These are phyloP conservation scores for Diaporthe capsici DNA, from an alignment of 2,329 filamentous ascomycete genomes.

Conservation along the genomic window DNA sequence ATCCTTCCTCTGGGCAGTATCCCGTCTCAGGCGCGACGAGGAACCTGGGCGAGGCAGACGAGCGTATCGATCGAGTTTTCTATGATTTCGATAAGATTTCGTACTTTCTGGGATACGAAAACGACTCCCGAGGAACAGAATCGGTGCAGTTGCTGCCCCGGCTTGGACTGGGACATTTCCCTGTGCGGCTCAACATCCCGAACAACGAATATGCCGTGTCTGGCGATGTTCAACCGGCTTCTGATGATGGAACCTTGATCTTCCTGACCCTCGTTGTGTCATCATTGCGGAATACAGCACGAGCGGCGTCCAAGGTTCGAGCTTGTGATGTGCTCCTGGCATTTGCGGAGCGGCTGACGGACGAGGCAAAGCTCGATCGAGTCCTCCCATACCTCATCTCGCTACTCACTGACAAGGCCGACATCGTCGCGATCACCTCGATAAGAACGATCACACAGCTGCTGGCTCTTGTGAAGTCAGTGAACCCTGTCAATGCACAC, in stretches of 20 bases:
- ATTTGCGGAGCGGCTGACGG: conserved; percentile 90
- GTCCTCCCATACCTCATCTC: conserved; percentile 91
- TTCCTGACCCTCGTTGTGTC: conserved; percentile 92
- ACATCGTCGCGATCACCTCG: conserved; percentile 88
- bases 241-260: conserved; percentile 92
- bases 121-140: conserved; percentile 55
- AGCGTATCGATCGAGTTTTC: conserved; percentile 93
- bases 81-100: conserved; percentile 98
- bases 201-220: conserved; percentile 82
- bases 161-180: conserved; percentile 76
- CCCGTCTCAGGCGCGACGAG: conserved; percentile 76
- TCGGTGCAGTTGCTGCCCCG: conserved; percentile 57
- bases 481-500: conserved; percentile 82
- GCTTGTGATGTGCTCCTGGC: conserved; percentile 93
- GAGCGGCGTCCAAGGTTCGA: conserved; percentile 87
- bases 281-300: conserved; percentile 89
- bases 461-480: conserved; percentile 87
- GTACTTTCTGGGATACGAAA: conserved; percentile 86
- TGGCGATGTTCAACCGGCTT: conserved; percentile 70
- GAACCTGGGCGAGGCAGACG: conserved; percentile 89
- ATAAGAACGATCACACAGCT: conserved; percentile 91
- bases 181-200: conserved; percentile 87
- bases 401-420: conserved; percentile 84
- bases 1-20: conserved; percentile 84
- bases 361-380: conserved; percentile 95